Evolutionary conservation across 2,329 filamentous ascomycete species (phyloP), one percentile per base, ranked within the genome.

Genomic region (Nemania diffusa): DNA sequence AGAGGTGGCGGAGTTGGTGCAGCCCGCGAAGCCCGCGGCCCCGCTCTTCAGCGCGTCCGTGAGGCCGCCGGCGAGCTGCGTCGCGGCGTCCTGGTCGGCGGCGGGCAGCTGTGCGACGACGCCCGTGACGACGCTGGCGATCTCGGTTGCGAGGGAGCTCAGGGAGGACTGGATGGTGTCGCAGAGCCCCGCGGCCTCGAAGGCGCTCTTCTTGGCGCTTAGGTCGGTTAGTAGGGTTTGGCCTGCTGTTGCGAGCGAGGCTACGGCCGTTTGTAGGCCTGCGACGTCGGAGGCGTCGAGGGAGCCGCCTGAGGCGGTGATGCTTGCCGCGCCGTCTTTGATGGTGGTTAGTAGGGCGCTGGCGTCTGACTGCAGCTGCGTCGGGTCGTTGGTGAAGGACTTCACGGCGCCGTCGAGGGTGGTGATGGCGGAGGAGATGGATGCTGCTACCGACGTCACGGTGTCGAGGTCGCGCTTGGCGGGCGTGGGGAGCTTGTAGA

Each of bases 331-430:
- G 17, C 71, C 72, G 20, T 69, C 63, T n/a, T 67, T 74, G 29
- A 77, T 62, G 22, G 68, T 68, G 4, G 42, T 65, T 48, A 74
- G 65, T 26, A 78, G 73, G 34, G 62, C 69, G 13, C 67, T 53
- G 8, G 74, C 73, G 56, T 74, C 69, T 2, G 66, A 52, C 32
- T 78, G 50, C 0, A 77, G 59, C 53, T 72, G 44, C 2, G 59
- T 70, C 13, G 72, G 58, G 69, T 77, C 71, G 8, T 62, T 53
- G 32, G 68, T 59, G 64, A 76, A 77, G n/a, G 71, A 65, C 65
- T 78, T 75, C 22, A 78, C 74, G 0, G 75, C 69, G 1, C 42
- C 70, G 69, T 77, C 76, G 27, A 78, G 75, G 52, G 76, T 65
- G 32, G 65, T 57, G 15, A 78, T 71, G 8, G 76, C 74, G 27